Evolutionary conservation across 2,329 filamentous ascomycete species (phyloP).

Genomic region (Xylaria digitata): DNA sequence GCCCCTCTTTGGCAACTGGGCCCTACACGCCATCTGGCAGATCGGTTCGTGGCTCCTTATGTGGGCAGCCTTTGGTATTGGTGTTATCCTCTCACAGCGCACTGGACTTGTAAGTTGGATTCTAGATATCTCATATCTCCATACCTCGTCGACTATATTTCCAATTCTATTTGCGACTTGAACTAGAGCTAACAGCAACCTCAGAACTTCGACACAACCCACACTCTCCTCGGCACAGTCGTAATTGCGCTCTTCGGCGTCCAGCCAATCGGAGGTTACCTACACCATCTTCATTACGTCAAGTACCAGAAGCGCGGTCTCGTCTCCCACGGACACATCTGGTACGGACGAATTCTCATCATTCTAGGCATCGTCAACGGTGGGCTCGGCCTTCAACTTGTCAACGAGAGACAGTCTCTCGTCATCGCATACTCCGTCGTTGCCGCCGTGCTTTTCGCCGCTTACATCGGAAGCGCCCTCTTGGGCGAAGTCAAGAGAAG

Average conservation of each 20-base stretch:
- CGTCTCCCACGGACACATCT: conserved; percentile 69
- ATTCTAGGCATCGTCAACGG: conserved; percentile 71
- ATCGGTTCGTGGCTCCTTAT: conserved; percentile 64
- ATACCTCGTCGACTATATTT: background rate
- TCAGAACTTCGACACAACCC: conserved; percentile 64
- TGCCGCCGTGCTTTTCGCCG: conserved; percentile 59
- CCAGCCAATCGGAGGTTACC: conserved; percentile 67
- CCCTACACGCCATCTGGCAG: conserved; percentile 69
- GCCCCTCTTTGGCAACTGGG: conserved; percentile 67
- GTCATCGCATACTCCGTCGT: conserved; percentile 68
- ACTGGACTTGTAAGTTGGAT: conserved; percentile 44
- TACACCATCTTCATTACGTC: conserved; percentile 67
- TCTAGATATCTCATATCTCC: background rate
- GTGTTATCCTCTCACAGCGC: conserved; percentile 58
- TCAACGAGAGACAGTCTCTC: conserved; percentile 54
- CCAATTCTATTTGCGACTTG: background rate
- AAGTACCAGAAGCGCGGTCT: conserved; percentile 60
- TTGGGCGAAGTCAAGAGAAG: conserved; percentile 36
- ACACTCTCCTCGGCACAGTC: conserved; percentile 67
- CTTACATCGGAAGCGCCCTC: conserved; percentile 53
- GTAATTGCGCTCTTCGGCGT: conserved; percentile 65
- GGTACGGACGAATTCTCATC: conserved; percentile 70
- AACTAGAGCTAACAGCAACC: conserved; percentile 3
- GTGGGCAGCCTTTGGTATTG: conserved; percentile 68
- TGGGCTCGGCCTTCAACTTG: conserved; percentile 68